Evolutionary conservation across 164 flowering plant genomes (phyloP).

Genomic region (Nymphaea colorata): DNA sequence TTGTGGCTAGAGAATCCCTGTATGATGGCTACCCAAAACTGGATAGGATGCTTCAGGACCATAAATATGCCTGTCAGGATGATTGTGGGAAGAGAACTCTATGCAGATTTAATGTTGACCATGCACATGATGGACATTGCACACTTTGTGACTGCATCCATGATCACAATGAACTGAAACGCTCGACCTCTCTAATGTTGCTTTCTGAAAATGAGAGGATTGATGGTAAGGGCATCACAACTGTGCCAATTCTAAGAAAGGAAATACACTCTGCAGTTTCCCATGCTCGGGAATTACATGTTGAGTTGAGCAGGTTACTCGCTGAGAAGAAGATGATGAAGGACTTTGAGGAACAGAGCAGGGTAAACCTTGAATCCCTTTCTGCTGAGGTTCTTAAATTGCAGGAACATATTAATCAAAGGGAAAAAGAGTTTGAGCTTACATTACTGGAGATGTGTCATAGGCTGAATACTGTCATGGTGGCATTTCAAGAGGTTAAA

Average conservation of each 20-base stretch:
- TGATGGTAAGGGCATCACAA: neutral
- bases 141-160: neutral
- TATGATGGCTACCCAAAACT: no score
- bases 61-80: no score
- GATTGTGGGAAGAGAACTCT: no score
- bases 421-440: slow-evolving; percentile 28
- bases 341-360: slow-evolving; percentile 28
- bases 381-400: slow-evolving; percentile 28
- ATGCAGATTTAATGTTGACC: no score
- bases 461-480: slow-evolving; percentile 32
- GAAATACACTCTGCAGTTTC: slow-evolving; percentile 65
- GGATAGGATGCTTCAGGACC: no score
- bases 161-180: neutral
- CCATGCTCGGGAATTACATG: slow-evolving; percentile 51
- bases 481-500: slow-evolving; percentile 23
- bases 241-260: slow-evolving; percentile 35
- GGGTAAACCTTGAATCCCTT: slow-evolving; percentile 26
- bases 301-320: slow-evolving; percentile 40
- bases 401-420: slow-evolving; percentile 25
- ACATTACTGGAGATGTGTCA: slow-evolving; percentile 27
- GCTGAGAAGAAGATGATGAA: slow-evolving; percentile 48
- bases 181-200: neutral
- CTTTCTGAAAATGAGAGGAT: neutral
- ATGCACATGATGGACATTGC: no score
- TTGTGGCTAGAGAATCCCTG: no score